A percentile compares a stretch with the other conserved stretches of the same genome.
Evolutionary conservation across 441 rosid genomes (phyloP).

Genomic region (Viola pubescens): DNA sequence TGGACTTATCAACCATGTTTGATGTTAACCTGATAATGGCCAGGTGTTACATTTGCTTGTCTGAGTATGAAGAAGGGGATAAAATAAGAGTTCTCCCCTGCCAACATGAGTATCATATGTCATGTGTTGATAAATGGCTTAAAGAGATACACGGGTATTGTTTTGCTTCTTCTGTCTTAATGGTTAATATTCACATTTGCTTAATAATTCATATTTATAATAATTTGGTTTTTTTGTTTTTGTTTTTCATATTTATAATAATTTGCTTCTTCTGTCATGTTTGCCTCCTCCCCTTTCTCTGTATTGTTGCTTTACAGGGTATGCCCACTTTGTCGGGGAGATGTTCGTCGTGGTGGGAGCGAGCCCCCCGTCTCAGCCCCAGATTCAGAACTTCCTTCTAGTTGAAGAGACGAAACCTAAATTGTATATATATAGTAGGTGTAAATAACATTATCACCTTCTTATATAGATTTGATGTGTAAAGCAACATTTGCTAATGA

Average conservation of each 20-base stretch:
- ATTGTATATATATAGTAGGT: not conserved
- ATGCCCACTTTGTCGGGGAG: constrained; percentile 67
- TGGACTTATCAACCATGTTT: not conserved
- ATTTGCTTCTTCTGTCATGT: not conserved
- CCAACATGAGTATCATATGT: constrained; percentile 67
- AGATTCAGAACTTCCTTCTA: constrained; percentile 25
- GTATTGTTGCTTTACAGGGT: constrained; percentile 31
- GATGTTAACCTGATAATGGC: constrained; percentile 3
- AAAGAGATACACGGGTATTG: constrained; percentile 71
- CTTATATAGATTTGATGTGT: not conserved
- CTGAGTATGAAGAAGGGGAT: constrained; percentile 64
- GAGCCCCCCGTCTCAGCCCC: constrained; percentile 10
- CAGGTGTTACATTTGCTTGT: constrained; percentile 66
- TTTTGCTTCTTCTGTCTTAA: not conserved
- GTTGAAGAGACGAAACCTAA: constrained; percentile 15
- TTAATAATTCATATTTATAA: too few relatives aligned
- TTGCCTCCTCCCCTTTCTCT: not conserved
- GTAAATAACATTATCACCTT: constrained; percentile 16
- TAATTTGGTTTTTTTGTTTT: not conserved
- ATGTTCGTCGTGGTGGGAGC: constrained; percentile 36
- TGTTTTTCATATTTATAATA: not conserved
- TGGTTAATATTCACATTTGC: too few relatives aligned
- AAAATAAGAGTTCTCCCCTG: constrained; percentile 69
- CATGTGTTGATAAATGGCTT: constrained; percentile 74
- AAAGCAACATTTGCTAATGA: not conserved